Conservation (phyloP, 1,139 yeast genomes). For the Yamadazyma blattariae region DNA sequence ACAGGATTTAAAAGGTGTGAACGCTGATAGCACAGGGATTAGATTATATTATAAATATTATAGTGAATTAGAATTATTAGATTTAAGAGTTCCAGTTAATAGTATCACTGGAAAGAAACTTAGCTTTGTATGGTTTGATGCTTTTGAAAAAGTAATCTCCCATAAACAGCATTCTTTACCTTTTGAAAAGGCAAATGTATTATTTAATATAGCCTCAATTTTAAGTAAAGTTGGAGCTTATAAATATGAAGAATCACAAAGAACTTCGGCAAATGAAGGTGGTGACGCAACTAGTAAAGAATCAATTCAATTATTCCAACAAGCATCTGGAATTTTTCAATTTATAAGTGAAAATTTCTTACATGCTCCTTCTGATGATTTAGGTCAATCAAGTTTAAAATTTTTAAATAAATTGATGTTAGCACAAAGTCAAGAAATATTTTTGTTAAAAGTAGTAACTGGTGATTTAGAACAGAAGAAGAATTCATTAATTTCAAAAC, state of each 20-base stretch:
- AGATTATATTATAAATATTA: constrained; percentile 66
- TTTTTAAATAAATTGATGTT: constrained; percentile 65
- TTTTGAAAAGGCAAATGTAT: constrained; percentile 82
- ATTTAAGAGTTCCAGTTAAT: constrained; percentile 68
- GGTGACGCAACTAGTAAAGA: constrained; percentile 29
- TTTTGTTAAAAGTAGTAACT: constrained; percentile 60
- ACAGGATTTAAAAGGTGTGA: constrained; percentile 57
- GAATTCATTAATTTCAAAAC: constrained; percentile 68
- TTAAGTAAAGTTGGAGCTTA: constrained; percentile 50
- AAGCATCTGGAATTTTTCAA: constrained; percentile 75
- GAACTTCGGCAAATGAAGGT: constrained; percentile 29
- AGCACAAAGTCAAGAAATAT: constrained; percentile 89
- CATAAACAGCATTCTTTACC: constrained; percentile 59
- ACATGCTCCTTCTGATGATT: constrained; percentile 85
- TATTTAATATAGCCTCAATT: constrained; percentile 59
- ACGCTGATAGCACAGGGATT: constrained; percentile 49
- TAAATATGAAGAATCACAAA: constrained; percentile 41
- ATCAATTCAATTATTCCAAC: constrained; percentile 64
- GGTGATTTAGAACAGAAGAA: constrained; percentile 47
- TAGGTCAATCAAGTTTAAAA: constrained; percentile 65
- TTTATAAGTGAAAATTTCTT: constrained; percentile 78
- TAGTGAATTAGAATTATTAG: constrained; percentile 78
- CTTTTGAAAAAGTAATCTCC: constrained; percentile 45
- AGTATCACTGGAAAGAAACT: constrained; percentile 51
- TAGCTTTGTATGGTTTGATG: constrained; percentile 80